phyloP scores from a whole-genome alignment of 768 basidiomycete genomes.

The Boletus huronensis region DNA sequence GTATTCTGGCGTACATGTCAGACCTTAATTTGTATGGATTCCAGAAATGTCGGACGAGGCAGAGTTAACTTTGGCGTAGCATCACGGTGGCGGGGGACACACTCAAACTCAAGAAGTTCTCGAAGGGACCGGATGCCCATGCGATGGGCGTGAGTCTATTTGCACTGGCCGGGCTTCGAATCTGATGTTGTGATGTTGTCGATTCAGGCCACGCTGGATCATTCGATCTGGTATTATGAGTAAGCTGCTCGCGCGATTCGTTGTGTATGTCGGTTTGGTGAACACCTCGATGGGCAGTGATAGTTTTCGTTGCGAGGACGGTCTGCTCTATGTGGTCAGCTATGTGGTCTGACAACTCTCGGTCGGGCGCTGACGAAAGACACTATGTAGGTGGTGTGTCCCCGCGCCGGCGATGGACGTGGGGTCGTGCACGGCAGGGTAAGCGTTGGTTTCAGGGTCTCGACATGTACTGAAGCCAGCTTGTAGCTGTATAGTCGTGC shows the following conservation, averaged over 20 bases:
- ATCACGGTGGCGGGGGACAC: constrained; percentile 52
- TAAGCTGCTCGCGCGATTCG: constrained; percentile 30
- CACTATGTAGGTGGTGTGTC: constrained; percentile 60
- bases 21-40: constrained; percentile 69
- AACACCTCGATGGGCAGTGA: constrained; percentile 43
- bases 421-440: constrained; percentile 71
- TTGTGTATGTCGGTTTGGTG: background rate
- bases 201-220: constrained; percentile 60
- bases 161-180: background rate
- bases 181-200: constrained; percentile 5
- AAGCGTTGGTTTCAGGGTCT: constrained; percentile 23
- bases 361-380: background rate
- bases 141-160: constrained; percentile 57
- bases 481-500: constrained; percentile 62
- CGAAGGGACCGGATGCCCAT: constrained; percentile 47
- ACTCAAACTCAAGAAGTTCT: constrained; percentile 49
- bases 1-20: constrained; percentile 76
- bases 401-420: constrained; percentile 61
- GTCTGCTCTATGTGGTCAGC: constrained; percentile 74
- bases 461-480: constrained; percentile 8
- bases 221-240: constrained; percentile 79
- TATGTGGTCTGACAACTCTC: background rate
- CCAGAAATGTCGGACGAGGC: background rate
- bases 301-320: constrained; percentile 73
- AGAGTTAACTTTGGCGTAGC: constrained; percentile 35